Evolutionary conservation across 2,329 filamentous ascomycete genomes (phyloP), one percentile per base, ranked within the genome.

Genomic region (Colletotrichum destructivum): DNA sequence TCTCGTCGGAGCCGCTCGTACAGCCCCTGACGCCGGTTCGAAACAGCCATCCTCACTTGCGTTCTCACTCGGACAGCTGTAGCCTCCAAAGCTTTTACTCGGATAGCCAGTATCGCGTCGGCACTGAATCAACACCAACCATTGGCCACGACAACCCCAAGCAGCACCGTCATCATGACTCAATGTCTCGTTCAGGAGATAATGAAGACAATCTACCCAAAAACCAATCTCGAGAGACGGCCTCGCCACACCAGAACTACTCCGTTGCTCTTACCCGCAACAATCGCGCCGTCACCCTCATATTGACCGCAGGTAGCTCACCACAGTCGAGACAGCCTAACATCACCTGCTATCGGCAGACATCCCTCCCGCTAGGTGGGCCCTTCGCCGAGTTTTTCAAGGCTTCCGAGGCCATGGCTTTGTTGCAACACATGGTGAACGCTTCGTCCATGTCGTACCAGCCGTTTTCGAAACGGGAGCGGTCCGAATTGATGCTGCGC

Each of bases 401-500:
- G 46, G 69, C 69, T 13, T 71, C 69, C 40, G 69, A 71, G 18
- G 69, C 69, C 26, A 52, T 71, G 11, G 52, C 66, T 7, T 23
- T 71, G 18, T 47, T 71, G 13, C 65, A 71, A 23, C 69, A 71
- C 54, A 71, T 71, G 69, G 69, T 71, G 12, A 71, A 71, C 54
- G 59, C 69, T 31, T 61, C 69, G 8, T 60, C 69, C 11, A 67
- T 69, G 44, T 56, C 69, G 7, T 49, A 35, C 42, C 21, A 60
- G 16, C 69, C 69, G 8, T 60, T 71, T 23, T 63, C 59, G 3
- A 64, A 51, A 46, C 59, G 65, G 40, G 69, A 71, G 23, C 69
- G 65, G 6, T 57, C 52, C 11, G 69, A 71, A 13, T 18, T 71
- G 59, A 63, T 69, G 65, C 54, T 57, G 4, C 65, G 69, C 31